Evolutionary conservation across 768 basidiomycete species (phyloP), one percentile per base, ranked within the genome.

Genomic region (Cystofilobasidium macerans): DNA sequence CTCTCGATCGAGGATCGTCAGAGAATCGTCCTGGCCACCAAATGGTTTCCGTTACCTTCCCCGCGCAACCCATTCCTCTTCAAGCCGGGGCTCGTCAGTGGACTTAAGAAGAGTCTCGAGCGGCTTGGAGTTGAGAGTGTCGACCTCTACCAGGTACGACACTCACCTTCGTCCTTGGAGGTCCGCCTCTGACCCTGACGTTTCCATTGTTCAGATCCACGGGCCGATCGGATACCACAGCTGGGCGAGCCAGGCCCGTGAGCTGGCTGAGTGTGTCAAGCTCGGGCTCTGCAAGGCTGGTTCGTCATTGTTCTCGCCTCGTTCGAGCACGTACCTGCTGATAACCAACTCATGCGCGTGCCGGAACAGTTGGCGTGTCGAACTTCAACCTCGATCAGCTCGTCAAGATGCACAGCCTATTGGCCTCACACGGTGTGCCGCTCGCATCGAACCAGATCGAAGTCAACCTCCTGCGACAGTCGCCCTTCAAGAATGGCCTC

Each of bases 371-470:
- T 2, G 63, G 57, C 22, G 58, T 54, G 6, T 54, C 63, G 38
- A 59, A 58, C 45, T 63, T 58, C 45, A 28, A 20, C 32, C 35
- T 12, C 26, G 28, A 26, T 35, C 59, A 61, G 43, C 24, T 22
- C 57, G 71, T 72, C 63, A 69, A 70, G 36, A 73, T 75, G 67
- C 62, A 61, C 36, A 70, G 71, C 35, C 59, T 73, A 14, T 64
- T 75, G 3, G 72, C 64, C n/a, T 57, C 66, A 42, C 69, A 74
- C 62, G 70, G 70, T 47, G 70, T 75, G 2, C 71, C 70, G 40
- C 71, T 76, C 35, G 74, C 75, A 13, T 73, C 72, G 12, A 76
- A 76, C 61, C 76, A 76, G 62, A 72, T 76, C 43, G 76, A 76
- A 64, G 74, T 71, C 71, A 73, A 69, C 57, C 65, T 76, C 1